Evolutionary conservation across 176 grass and related monocot genomes (phyloP), one percentile per base, ranked within the genome.

Genomic region (Zea luxurians): DNA sequence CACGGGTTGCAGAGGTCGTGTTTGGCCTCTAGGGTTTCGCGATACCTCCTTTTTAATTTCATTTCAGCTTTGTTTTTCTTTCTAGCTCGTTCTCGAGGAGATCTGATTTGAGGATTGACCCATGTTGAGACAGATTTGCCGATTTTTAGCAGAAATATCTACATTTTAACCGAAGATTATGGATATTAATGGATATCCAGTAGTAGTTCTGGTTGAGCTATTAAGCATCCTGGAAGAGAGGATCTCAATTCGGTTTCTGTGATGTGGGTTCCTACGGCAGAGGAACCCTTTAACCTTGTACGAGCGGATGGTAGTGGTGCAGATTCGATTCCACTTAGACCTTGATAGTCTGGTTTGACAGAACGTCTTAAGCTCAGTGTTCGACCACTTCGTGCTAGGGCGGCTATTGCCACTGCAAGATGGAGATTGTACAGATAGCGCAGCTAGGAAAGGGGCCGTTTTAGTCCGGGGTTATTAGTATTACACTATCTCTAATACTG

Each of bases 1-100:
- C 11, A 13, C 13, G 40, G 5, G 37, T 71, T 15, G 4, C n/a
- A 35, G 73, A 61, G 43, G 68, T 35, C 21, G 53, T 48, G 35
- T 71, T 45, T 72, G 18, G 61, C 17, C 37, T 42, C 83, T 89
- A 89, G 87, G 83, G 83, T 89, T 89, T 89, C 78, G 38, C 7
- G 10, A 77, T 35, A 49, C 58, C 41, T 60, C 21, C 66, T 35
- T 35, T 62, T 62, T 13, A 12, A 36, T 27, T 58, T 37, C 5
- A 41, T 40, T 20, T 21, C 21, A 63, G 27, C 20, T 69, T 74
- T 67, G 63, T 61, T 74, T 60, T 44, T 35, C 43, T 66, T 52
- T 12, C 20, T 65, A 55, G 27, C 27, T 27, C 27, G 27, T 43
- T 78, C 78, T 77, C 18, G 55, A 21, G 55, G n/a, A 59, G 45